Base-by-base conservation (phyloP, 805 yeast genomes). In the Lipomyces oligophaga region DNA sequence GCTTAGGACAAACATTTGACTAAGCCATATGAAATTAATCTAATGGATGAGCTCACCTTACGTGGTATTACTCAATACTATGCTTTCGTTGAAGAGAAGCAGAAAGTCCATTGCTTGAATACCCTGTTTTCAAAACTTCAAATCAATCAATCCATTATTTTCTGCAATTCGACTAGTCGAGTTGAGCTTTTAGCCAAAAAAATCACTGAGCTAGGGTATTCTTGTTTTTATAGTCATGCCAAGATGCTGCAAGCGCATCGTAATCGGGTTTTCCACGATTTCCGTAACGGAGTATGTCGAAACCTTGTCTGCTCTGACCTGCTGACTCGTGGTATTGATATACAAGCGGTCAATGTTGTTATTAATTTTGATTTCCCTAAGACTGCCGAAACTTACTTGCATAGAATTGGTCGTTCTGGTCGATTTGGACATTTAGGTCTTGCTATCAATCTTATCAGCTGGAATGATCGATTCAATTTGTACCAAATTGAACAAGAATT, bases 401-500 rank as follows among this genome's bases (percentile, higher is more conserved):
- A 93, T 72, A 85, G 97, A 77, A 93, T 90, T 60, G 97, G 97
- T 76, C 87, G 98, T 75, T 88, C 97, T 5, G 97, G 98, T 59
- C 85, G 98, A 75, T 93, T 86, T 63, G 98, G 98, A 58, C 98
- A 93, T 67, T 79, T 89, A 64, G 98, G 98, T 75, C 77, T 93
- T 65, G 98, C 98, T 26, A 88, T 93, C 63, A 93, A 93, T 71
- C 78, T 93, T 61, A 87, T 93, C 72, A 86, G 89, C 67, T 90
- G 97, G 96, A 81, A 88, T 62, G 98, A 93, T 67, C 80, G 97
- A 65, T 88, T 85, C 70, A 86, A 85, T 63, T 75, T 93, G 62
- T 90, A 88, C 70, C 86, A 85, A 67, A 89, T 93, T 60, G 98
- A 93, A 69, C 96, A 90, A 69, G 97, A 90, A 69, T 78, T 93